Conservation (phyloP, 768 basidiomycete species). For the Amanita jacksonii region DNA sequence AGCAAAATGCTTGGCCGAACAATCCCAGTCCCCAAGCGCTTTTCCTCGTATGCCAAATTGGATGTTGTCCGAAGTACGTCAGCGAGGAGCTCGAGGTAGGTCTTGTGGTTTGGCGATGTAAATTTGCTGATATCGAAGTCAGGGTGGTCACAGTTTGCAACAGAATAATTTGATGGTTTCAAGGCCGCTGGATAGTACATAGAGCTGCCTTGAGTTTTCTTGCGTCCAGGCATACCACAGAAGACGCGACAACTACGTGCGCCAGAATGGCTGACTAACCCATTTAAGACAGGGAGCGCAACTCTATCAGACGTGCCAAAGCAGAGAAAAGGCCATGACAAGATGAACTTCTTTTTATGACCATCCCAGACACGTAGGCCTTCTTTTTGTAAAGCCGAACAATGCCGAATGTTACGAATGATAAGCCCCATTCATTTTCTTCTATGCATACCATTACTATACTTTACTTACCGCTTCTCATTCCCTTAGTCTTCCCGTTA, state of each 20-base stretch:
- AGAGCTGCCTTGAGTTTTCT: not conserved
- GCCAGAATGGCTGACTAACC: not conserved
- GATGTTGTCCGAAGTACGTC: not conserved
- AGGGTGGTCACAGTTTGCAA: constrained; percentile 1
- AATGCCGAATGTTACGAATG: too few relatives aligned
- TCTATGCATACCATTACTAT: too few relatives aligned
- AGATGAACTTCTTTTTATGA: not conserved
- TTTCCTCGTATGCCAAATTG: not conserved
- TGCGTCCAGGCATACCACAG: constrained; percentile 1
- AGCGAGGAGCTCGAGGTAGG: not conserved
- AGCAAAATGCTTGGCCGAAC: constrained; percentile 5
- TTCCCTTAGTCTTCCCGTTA: too few relatives aligned
- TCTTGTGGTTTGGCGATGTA: not conserved
- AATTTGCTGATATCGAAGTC: constrained; percentile 6
- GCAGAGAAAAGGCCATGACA: not conserved
- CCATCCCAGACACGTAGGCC: constrained; percentile 17
- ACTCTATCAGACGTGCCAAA: not conserved
- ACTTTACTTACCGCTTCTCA: too few relatives aligned
- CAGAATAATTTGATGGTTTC: not conserved
- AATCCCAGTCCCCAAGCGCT: not conserved
- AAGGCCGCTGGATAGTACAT: constrained; percentile 4
- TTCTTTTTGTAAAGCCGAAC: constrained; percentile 18
- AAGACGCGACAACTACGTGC: not conserved
- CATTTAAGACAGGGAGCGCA: not conserved
- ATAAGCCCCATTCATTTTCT: too few relatives aligned